Evolutionary conservation across 768 basidiomycete genomes (phyloP), one percentile per base, ranked within the genome.

Genomic region (Coprinopsis cinerea): DNA sequence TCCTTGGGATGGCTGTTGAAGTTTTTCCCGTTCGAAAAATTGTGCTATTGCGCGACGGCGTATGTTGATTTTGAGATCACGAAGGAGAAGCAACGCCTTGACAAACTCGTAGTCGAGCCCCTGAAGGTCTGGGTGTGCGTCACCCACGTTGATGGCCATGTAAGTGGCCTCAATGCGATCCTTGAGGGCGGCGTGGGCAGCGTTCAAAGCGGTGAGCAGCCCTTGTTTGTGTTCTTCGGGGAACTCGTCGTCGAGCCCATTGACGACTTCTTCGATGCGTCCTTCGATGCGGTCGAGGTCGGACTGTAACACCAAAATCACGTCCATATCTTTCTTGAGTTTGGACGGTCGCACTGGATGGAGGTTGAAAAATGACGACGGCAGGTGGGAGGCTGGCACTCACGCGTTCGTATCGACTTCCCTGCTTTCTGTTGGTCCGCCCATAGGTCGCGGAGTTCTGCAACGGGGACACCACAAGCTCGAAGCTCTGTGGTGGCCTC

Each of bases 21-120:
- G 55, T 17, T 53, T 59, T 14, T 71, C 67, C 62, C 61, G 66
- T 39, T 70, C 67, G 25, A 65, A 64, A 42, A 72, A 69, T 9
- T 58, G 59, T 0, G 60, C 57, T 18, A 68, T 61, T 0, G 61
- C 64, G 6, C 58, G 52, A 47, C 65, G 65, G 0, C 61, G 54
- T 3, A 71, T 67, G 49, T 66, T 68, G 28, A 70, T 66, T 51
- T 74, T 74, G 28, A 70, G 55, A 50, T 71, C 66, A 0, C 63
- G 56, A 1, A 64, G 64, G 28, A 67, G 54, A 2, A 74, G 47
- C 0, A 73, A 59, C 0, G 52, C 55, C 0, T 48, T 53, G 7
- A 68, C 58, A 49, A 70, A 70, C 2, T 65, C 57, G 2, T 64
- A 40, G 13, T 60, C 51, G 5, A 68, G 32, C 3, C 57, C 57